Percentiles rank a stretch among this genome's conserved stretches.
Conservation (phyloP, 768 basidiomycete genomes). For the Scleroderma citrinum region DNA sequence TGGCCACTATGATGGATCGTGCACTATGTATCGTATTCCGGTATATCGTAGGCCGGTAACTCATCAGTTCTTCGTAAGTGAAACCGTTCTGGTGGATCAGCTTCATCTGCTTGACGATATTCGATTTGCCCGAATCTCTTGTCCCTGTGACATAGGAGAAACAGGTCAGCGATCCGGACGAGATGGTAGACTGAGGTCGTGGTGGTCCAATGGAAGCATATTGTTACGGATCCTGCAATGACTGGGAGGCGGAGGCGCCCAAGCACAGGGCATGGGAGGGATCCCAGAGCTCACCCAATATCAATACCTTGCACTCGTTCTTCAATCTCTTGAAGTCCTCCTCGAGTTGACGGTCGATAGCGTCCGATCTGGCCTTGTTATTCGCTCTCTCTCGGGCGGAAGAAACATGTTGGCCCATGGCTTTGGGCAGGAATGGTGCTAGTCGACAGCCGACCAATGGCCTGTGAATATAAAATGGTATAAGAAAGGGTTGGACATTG, state of each 20-base stretch:
- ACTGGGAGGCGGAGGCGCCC: too few species aligned
- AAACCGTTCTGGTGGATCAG: constrained; percentile 95
- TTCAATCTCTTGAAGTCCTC: constrained; percentile 79
- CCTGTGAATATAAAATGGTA: too few species aligned
- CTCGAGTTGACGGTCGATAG: constrained; percentile 79
- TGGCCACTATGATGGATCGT: constrained; percentile 76
- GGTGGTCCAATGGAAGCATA: too few species aligned
- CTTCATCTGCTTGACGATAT: constrained; percentile 99
- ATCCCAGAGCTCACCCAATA: constrained; percentile 74
- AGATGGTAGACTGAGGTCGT: too few species aligned
- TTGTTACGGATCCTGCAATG: too few species aligned
- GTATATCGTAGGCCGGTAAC: constrained; percentile 77
- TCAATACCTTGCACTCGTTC: constrained; percentile 87
- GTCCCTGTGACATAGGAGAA: constrained; percentile 54
- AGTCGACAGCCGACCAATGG: too few species aligned
- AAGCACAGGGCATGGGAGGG: too few species aligned
- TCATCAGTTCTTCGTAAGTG: constrained; percentile 65
- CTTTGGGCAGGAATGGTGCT: too few species aligned
- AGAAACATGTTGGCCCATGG: constrained; percentile 71
- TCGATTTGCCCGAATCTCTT: constrained; percentile 92
- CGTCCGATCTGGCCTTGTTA: constrained; percentile 58
- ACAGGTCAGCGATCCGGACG: neutral
- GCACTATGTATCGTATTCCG: constrained; percentile 86
- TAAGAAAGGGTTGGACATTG: too few species aligned
- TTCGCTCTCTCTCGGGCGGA: constrained; percentile 46